Conservation (phyloP, 345 rosid species). For the Raphanus raphanistrum region DNA sequence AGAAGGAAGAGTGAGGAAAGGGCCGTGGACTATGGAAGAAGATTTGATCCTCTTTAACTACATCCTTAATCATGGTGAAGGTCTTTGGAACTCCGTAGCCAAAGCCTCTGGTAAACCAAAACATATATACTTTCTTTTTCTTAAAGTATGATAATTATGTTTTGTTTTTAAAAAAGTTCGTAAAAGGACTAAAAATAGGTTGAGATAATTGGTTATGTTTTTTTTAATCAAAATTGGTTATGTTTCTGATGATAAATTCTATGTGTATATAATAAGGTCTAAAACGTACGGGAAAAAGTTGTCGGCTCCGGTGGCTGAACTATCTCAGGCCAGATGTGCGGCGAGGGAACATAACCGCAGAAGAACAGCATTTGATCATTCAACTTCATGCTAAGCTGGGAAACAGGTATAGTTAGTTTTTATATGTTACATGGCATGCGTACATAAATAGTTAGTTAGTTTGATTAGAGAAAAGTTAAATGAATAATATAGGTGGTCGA, state of each 20-base stretch:
- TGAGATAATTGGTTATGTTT: background rate
- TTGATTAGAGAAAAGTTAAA: background rate
- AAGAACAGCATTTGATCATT: constrained; percentile 35
- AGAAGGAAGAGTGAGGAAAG: constrained; percentile 55
- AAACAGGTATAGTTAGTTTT: constrained; percentile 22
- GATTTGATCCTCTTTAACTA: constrained; percentile 59
- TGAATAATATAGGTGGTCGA: constrained; percentile 59
- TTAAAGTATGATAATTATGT: background rate
- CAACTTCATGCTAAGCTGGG: constrained; percentile 43
- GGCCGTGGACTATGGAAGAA: constrained; percentile 79
- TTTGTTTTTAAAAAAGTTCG: background rate
- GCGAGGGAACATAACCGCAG: constrained; percentile 37
- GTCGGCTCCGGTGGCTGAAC: constrained; percentile 53
- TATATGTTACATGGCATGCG: background rate
- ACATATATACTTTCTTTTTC: background rate
- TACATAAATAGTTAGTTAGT: background rate
- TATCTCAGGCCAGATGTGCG: constrained; percentile 43
- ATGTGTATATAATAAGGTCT: constrained; percentile 29
- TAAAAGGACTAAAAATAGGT: background rate
- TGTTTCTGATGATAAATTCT: background rate
- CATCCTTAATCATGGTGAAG: constrained; percentile 64
- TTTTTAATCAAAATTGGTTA: too few relatives aligned
- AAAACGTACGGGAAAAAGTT: constrained; percentile 93
- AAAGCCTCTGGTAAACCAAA: constrained; percentile 51
- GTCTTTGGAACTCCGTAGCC: constrained; percentile 76